Percentiles rank a stretch among this genome's conserved stretches.
phyloP scores from a whole-genome alignment of 2,329 filamentous ascomycete genomes.

The Zymoseptoria tritici region DNA sequence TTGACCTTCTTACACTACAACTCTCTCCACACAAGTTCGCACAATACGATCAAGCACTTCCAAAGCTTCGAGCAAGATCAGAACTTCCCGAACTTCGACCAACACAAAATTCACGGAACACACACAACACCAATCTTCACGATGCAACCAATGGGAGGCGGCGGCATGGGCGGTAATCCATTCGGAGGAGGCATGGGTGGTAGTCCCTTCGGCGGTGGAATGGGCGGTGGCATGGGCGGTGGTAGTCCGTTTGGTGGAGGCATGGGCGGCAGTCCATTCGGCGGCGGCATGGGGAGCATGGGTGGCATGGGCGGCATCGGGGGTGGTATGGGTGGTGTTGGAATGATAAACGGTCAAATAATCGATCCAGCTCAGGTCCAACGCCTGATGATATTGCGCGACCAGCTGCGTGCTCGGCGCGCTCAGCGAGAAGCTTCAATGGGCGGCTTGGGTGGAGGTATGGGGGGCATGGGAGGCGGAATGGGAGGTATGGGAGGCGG shows the following conservation, averaged over 20 bases:
- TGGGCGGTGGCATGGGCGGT: not conserved
- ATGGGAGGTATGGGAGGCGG: not conserved
- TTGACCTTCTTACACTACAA: not conserved
- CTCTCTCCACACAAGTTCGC: not conserved
- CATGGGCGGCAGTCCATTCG: not conserved
- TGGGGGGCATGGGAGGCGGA: not conserved
- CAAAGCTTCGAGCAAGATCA: not conserved
- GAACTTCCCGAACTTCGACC: too few relatives aligned
- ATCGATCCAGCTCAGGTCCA: too few relatives aligned
- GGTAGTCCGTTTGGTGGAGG: not conserved
- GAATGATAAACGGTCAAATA: too few relatives aligned
- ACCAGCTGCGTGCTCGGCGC: too few relatives aligned
- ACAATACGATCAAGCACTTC: not conserved
- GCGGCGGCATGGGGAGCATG: not conserved
- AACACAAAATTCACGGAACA: not conserved
- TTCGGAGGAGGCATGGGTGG: not conserved
- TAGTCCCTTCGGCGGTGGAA: not conserved
- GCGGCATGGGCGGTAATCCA: not conserved
- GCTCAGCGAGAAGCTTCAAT: too few relatives aligned
- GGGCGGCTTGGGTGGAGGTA: not conserved
- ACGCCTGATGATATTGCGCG: too few relatives aligned
- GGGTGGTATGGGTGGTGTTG: too few relatives aligned
- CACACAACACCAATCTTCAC: not conserved
- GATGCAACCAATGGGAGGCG: not conserved
- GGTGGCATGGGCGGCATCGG: too few relatives aligned